Base-by-base conservation (phyloP, 108 stramenopile species). In the Cyclotella atomus region DNA sequence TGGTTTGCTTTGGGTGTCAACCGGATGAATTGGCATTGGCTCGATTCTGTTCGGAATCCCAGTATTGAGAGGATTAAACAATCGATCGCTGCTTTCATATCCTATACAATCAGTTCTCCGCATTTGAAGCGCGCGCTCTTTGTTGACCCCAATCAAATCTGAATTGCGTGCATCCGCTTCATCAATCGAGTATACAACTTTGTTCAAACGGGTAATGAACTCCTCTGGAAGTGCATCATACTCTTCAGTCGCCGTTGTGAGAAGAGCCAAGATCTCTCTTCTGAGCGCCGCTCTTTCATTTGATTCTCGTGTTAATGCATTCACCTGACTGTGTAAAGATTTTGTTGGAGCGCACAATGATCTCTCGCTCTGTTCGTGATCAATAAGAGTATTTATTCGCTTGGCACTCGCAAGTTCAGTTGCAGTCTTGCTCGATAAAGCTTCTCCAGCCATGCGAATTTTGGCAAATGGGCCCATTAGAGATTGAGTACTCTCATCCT, bases 181-280 rank as follows among this genome's bases (percentile, higher is more conserved):
- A 57, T 57, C 56, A 8, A 57, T n/a, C 1, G 28, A 28, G 29
- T 32, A 30, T 15, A 57, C 29, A 12, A 57, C 56, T 30, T 57
- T 57, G 12, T 57, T 57, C 30, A 57, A 30, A 17, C 56, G 28
- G 9, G 56, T 30, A 1, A 30, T 57, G 1, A 57, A 30, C 1
- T 28, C 56, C 29, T 57, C 56, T 30, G 56, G 56, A 0, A 57
- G 30, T 15, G 28, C 4, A 32, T 57, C 56, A 28, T 30, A 32
- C 29, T 57, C 56, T 32, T 57, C 56, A n/a, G 28, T 30, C 10
- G 56, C 56, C 14, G 56, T 57, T 30, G 56, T 57, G 3, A 57
- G n/a, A 0, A 57, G n/a, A 19, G 28, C 32, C 2, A 57, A 30
- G 12, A 57, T 57, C 2, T 57, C 56, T n/a, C 32, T 57, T 30